phyloP scores from a whole-genome alignment of 23 red algal genomes.

The Pyropia yezoensis region DNA sequence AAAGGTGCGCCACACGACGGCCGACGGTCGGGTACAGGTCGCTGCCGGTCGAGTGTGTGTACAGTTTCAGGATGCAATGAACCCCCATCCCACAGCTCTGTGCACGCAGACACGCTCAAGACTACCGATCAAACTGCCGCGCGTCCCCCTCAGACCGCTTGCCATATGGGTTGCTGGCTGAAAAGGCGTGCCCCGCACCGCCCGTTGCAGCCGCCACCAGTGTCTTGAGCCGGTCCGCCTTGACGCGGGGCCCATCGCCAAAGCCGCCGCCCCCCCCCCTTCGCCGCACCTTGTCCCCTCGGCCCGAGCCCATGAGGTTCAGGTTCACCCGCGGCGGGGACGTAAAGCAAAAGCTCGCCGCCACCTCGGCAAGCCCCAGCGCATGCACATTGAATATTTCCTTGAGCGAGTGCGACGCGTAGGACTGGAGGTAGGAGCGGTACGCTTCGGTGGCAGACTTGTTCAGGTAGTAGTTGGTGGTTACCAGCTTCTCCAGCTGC shows the following conservation, averaged over 20 bases:
- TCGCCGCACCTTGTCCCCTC: constrained; percentile 32
- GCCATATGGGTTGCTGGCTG: constrained; percentile 79
- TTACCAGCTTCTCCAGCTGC: constrained; percentile 83
- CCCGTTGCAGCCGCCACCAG: constrained; percentile 14
- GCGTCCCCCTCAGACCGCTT: constrained; percentile 30
- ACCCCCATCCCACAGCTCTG: too few species aligned
- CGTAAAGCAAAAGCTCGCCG: constrained; percentile 89
- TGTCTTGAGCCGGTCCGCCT: constrained; percentile 39
- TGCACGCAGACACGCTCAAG: not conserved
- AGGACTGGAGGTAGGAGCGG: constrained; percentile 87
- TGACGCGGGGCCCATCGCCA: constrained; percentile 50
- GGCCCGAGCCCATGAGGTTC: constrained; percentile 28
- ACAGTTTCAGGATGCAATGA: too few species aligned
- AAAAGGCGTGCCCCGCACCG: constrained; percentile 63
- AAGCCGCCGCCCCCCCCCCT: constrained; percentile 68
- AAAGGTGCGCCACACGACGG: too few species aligned
- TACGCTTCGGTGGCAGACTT: constrained; percentile 81
- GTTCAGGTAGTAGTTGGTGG: constrained; percentile 94
- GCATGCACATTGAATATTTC: constrained; percentile 92
- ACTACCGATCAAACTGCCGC: constrained; percentile 23
- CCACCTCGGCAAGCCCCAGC: constrained; percentile 81
- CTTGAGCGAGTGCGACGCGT: constrained; percentile 92
- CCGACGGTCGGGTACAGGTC: too few species aligned
- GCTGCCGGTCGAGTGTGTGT: too few species aligned
- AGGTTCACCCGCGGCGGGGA: constrained; percentile 71